Conservation (phyloP, 108 stramenopile species). For the Fragilaria crotonensis region DNA sequence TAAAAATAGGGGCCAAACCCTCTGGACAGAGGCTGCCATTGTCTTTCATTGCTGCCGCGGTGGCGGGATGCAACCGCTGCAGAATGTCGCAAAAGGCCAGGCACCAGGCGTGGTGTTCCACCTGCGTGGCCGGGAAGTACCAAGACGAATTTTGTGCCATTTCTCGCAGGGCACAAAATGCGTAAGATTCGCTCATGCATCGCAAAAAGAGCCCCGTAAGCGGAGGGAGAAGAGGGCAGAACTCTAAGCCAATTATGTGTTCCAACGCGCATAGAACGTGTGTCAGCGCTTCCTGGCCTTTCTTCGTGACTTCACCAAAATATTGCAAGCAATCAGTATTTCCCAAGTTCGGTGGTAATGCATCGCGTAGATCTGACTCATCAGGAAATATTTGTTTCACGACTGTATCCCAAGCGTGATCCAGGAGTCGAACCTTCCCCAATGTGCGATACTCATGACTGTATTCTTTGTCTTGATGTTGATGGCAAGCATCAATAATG, state of each 20-base stretch:
- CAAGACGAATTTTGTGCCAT: slow-evolving; percentile 52
- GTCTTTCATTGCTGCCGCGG: slow-evolving; percentile 36
- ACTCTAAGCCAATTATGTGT: slow-evolving; percentile 52
- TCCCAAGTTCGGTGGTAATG: slow-evolving; percentile 31
- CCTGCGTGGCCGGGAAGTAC: slow-evolving; percentile 44
- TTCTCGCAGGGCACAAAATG: slow-evolving; percentile 65
- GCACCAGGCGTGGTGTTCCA: slow-evolving; percentile 55
- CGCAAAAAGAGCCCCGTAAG: slow-evolving; percentile 32
- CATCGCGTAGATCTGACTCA: slow-evolving; percentile 17
- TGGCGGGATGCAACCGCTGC: slow-evolving; percentile 42
- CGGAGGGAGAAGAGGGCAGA: slow-evolving; percentile 55
- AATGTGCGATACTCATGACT: slow-evolving; percentile 63
- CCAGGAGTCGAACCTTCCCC: slow-evolving; percentile 33
- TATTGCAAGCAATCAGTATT: slow-evolving; percentile 13
- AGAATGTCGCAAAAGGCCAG: slow-evolving; percentile 59
- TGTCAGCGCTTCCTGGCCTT: slow-evolving; percentile 32
- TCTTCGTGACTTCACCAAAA: slow-evolving; percentile 13
- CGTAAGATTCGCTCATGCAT: slow-evolving; percentile 67
- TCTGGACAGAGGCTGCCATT: slow-evolving; percentile 38
- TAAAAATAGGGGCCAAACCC: slow-evolving; percentile 58
- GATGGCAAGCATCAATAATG: slow-evolving; percentile 46
- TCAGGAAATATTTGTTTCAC: slow-evolving; percentile 18
- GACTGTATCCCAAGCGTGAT: slow-evolving; percentile 28
- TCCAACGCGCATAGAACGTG: slow-evolving; percentile 41
- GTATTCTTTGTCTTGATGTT: slow-evolving; percentile 33